Base-by-base conservation (phyloP, 352 stramenopile genomes). In the Pythium brassicae region DNA sequence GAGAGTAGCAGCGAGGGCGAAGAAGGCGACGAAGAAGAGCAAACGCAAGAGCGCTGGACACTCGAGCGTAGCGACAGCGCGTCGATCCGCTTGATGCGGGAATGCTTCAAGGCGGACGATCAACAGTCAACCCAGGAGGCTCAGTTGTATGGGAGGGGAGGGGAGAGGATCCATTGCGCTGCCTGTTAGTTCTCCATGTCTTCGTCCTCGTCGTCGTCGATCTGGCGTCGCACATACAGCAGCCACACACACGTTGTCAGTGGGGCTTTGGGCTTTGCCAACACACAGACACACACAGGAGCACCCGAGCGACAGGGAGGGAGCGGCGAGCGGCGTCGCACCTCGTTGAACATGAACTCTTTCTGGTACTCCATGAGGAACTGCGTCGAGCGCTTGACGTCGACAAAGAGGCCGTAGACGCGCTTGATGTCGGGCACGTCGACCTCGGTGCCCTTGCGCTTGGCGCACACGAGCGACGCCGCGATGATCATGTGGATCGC, bases 401-500 rank as follows among this genome's bases (percentile, higher is more conserved):
- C 97, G 22, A 98, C 95, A 80, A 99, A 99, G 22, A 99, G 78
- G 35, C 76, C 89, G 67, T 99, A 99, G 15, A 98, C 94, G 48
- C 84, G 82, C 75, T 98, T 98, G 69, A 97, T 97, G 69, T 97
- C 89, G 22, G 74, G 62, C 46, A 96, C 79, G 44, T 95, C 87
- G 42, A 97, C 87, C 57, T 96, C 82, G 1, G 83, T 86, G 45
- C 87, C 90, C 55, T 98, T 98, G 48, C 89, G 75, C 72, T 98
- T 98, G 20, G 84, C 72, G 50, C 95, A 97, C 46, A 96, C 83
- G 10, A 99, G 76, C 50, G 88, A 98, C n/a, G 95, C 87, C 12
- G 95, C 95, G 64, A 98, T 99, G 71, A 99, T 99, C 93, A 99
- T 98, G 63, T 99, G 97, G 68, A 99, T 99, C 10, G 96, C 97